Evolutionary conservation across 2,329 filamentous ascomycete genomes (phyloP).

Genomic region (Boeremia lycopersici): DNA sequence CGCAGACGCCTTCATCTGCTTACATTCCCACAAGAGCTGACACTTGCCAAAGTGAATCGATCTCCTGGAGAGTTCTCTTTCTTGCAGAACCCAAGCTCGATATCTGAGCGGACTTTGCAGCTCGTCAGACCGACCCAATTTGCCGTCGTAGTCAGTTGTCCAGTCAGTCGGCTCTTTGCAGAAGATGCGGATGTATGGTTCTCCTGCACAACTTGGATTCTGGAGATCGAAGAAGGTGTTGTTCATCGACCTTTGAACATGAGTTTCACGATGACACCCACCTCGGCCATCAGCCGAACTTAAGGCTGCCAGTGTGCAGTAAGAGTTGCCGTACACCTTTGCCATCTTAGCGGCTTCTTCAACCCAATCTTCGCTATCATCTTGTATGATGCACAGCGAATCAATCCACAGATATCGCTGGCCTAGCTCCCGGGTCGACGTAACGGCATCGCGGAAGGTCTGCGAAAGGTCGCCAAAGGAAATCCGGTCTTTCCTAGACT

Average conservation of each 20-base stretch:
- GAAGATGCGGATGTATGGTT: not conserved
- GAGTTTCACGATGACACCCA: not conserved
- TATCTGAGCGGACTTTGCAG: not conserved
- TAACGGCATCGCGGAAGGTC: slow-evolving; percentile 14
- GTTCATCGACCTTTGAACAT: not conserved
- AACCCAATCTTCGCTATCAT: slow-evolving; percentile 1
- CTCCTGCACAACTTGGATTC: no score
- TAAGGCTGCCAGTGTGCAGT: slow-evolving; percentile 4
- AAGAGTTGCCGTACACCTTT: slow-evolving; percentile 1
- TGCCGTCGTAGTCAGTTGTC: not conserved
- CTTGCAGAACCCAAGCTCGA: slow-evolving; percentile 8
- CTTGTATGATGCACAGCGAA: slow-evolving; percentile 17
- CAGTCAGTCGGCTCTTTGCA: not conserved
- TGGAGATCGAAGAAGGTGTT: not conserved
- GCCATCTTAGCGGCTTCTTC: slow-evolving; percentile 10
- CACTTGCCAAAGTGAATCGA: not conserved
- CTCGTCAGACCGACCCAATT: not conserved
- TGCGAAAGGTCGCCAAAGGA: not conserved
- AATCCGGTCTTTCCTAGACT: not conserved
- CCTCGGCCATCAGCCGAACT: not conserved
- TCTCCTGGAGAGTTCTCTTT: not conserved
- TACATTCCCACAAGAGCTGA: not conserved
- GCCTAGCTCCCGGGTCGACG: not conserved
- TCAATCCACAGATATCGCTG: slow-evolving; percentile 18
- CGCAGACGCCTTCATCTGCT: not conserved